Base-by-base conservation (phyloP, 768 basidiomycete species). In the Tricholoma sp. region DNA sequence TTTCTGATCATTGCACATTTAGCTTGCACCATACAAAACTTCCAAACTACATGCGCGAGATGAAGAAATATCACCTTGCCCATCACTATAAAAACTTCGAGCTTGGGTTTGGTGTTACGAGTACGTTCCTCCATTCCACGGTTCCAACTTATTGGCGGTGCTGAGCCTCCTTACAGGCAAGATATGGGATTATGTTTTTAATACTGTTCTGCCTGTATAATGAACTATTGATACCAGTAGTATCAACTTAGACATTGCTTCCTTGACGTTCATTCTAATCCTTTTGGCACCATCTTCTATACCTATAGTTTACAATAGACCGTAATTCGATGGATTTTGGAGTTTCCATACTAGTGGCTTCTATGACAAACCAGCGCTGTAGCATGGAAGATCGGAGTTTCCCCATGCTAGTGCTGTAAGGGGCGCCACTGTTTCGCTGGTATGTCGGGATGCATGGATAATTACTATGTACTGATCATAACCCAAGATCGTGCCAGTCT, bases 81-180 rank as follows among this genome's bases (percentile, higher is more conserved):
- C 95, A 98, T 67, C 96, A 98, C 70, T 97, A 96, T 78, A 97
- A 97, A 74, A 96, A 97, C 76, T 96, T 93, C 69, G 94, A 97
- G 67, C 88, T 98, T 44, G 95, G 94, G 15, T 98, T 95, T 67
- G 95, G 96, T 32, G 95, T 98, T 10, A 98, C 95, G 6, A 94
- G 91, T 89, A 64, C 52, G 84, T 73, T 12, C 36, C 37, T 61
- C 10, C 6, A 13, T 28, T 59, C 50, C 34, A 2, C 20, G 37
- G 17, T 20, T 42, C 7, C 39, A 42, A 2, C 24, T 54, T 29
- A 45, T 52, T 39, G 37, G 33, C 15, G 7, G 7, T 49, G n/a
- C 31, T 32, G 47, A 53, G 36, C 42, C 53, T 34, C 57, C 47
- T 54, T 53, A 2, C 56, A 89, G 86, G 87, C 75, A 98, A 96